Base-by-base conservation (phyloP, 2,329 filamentous ascomycete genomes). In the Stenocarpella maydis region DNA sequence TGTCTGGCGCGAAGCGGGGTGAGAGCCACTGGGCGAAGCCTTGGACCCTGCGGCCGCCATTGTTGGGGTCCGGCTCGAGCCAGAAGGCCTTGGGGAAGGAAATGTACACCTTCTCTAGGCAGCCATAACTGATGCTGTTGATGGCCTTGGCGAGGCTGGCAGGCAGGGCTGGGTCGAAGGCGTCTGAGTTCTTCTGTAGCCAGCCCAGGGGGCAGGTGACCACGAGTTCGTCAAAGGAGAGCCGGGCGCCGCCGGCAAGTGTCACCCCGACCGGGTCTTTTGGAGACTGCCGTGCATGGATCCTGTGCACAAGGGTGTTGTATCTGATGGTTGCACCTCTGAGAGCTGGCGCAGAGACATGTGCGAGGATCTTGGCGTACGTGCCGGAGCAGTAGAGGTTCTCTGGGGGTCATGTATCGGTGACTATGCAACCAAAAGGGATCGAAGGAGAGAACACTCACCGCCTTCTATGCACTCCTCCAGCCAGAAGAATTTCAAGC, bases 31-130 rank as follows among this genome's bases (percentile, higher is more conserved):
- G 90, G 52, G 89, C 90, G 79, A 95, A 95, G 28, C 91, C 89
- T 5, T 90, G 85, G 43, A 87, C 82, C 54, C 81, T 80, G 41
- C 81, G 77, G 14, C 79, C 77, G 37, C 79, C 73, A 1, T 26
- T 28, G 28, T 19, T 15, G 0, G 75, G 75, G 45, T 88, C 82
- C 0, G 78, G 73, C 0, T 75, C 74, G 1, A 83, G 80, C 94
- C 94, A 97, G 77, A 95, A 97, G 0, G 93, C 89, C 14, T 80
- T 83, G 0, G 91, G 89, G 74, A 97, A 97, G 45, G 86, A 91
- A 50, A 94, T 85, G 76, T 88, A 89, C 2, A 87, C 82, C 80
- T 93, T 93, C 77, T 94, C 91, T 1, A 94, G 83, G 66, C 87
- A 89, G 1, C 91, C 91, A 70, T 92, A 93, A 52, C 90, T 85